These are phyloP conservation scores for Anaeromyces robustus DNA, from an alignment of 192 early-diverging fungal genomes.

Conservation along the genomic window DNA sequence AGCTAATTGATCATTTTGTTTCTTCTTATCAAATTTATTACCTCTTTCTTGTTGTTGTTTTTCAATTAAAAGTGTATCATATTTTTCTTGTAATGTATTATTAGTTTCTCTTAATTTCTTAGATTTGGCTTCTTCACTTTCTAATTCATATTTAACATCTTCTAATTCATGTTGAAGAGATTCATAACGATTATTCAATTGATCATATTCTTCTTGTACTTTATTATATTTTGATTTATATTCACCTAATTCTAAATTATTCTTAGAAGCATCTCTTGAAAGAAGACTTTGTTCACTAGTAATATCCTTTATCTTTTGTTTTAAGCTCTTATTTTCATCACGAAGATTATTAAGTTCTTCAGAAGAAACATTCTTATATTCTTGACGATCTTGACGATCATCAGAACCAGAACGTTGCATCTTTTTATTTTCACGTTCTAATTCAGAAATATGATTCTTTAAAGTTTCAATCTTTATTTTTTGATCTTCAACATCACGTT, in stretches of 20 bases:
- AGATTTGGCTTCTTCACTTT: neutral
- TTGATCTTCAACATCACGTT: neutral
- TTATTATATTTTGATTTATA: neutral
- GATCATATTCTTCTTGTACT: neutral
- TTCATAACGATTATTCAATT: neutral
- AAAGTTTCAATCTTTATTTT: neutral
- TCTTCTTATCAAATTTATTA: neutral
- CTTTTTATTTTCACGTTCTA: neutral
- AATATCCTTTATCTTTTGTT: neutral
- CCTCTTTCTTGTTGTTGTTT: neutral
- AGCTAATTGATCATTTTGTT: neutral
- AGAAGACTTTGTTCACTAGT: neutral
- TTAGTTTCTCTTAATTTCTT: neutral
- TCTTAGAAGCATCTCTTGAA: neutral
- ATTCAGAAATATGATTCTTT: neutral
- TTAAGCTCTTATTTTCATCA: neutral
- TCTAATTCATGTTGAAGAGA: neutral
- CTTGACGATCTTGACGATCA: neutral
- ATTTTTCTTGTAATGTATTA: neutral
- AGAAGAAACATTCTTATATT: neutral
- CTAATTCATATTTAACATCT: neutral
- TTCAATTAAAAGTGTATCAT: neutral
- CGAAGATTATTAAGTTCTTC: neutral
- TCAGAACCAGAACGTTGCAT: neutral
- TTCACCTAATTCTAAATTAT: neutral